A percentile compares a stretch with the other conserved stretches of the same genome.
Conservation (phyloP, 2,329 filamentous ascomycete species). For the Penicillium sp. region DNA sequence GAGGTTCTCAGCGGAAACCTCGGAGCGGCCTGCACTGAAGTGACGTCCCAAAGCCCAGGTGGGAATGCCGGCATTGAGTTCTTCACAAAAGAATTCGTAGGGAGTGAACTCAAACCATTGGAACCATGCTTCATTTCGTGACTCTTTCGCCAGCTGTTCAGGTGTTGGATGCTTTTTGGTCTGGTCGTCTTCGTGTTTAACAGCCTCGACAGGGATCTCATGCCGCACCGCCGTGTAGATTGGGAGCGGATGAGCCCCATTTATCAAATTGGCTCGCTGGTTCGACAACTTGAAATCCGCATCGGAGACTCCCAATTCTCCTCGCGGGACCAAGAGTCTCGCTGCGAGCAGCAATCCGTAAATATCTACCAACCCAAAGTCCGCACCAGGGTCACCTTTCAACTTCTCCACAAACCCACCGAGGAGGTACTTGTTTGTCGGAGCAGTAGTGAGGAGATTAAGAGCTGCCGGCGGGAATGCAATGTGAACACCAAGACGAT, state of each 20-base stretch:
- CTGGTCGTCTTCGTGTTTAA: conserved; percentile 39
- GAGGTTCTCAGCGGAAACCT: conserved; percentile 60
- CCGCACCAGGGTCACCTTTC: conserved; percentile 72
- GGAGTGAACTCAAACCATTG: conserved; percentile 97
- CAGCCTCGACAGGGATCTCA: conserved; percentile 68
- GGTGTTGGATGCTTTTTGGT: conserved; percentile 26
- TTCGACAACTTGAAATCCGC: conserved; percentile 87
- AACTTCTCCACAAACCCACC: conserved; percentile 88
- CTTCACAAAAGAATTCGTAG: conserved; percentile 93
- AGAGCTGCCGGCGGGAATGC: conserved; percentile 87
- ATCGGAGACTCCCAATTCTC: conserved; percentile 73
- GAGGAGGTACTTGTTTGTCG: conserved; percentile 88
- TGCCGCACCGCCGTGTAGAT: conserved; percentile 96
- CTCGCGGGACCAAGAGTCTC: conserved; percentile 78
- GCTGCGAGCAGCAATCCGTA: conserved; percentile 86
- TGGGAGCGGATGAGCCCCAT: conserved; percentile 79
- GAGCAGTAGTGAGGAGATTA: conserved; percentile 75
- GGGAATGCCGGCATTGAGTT: conserved; percentile 85
- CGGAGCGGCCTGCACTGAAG: conserved; percentile 69
- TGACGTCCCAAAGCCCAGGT: conserved; percentile 87
- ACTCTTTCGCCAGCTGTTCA: conserved; percentile 44
- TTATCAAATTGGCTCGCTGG: conserved; percentile 71
- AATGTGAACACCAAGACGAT: conserved; percentile 80
- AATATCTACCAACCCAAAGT: conserved; percentile 88
- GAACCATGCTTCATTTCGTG: conserved; percentile 75